Percentiles rank a stretch among this genome's conserved stretches.
These are phyloP conservation scores for Geranium brycei DNA, from an alignment of 345 rosid genomes.

Conservation along the genomic window DNA sequence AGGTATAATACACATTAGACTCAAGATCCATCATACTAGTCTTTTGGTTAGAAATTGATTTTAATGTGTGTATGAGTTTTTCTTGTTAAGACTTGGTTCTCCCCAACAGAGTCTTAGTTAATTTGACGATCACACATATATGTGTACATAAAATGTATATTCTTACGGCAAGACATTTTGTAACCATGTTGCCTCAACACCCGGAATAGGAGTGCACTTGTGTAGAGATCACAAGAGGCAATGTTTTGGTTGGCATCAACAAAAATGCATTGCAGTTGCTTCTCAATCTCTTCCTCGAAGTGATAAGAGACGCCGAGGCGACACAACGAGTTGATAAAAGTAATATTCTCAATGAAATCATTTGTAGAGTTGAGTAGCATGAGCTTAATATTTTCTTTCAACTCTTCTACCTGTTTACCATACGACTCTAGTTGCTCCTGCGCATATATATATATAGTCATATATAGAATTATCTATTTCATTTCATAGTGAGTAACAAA, in stretches of 20 bases:
- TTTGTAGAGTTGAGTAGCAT: background rate
- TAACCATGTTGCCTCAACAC: background rate
- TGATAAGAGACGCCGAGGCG: slow-evolving; percentile 14
- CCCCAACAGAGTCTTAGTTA: no score
- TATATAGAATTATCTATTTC: no score
- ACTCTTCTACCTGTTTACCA: background rate
- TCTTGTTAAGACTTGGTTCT: no score
- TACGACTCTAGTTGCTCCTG: slow-evolving; percentile 5
- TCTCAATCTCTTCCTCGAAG: slow-evolving; percentile 8
- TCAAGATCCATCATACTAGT: no score
- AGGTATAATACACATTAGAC: no score
- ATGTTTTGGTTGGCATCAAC: background rate
- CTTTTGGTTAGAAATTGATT: no score
- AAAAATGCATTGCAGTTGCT: background rate
- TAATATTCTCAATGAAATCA: background rate
- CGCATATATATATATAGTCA: no score
- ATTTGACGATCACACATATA: no score
- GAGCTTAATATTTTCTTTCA: slow-evolving; percentile 1
- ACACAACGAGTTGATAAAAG: background rate
- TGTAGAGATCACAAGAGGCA: background rate
- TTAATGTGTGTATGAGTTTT: no score
- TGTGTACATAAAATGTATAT: no score
- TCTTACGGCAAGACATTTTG: background rate
- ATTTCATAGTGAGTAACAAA: no score
- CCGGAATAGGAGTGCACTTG: background rate